phyloP scores from a whole-genome alignment of 768 basidiomycete genomes.

The Hericium alpestre region DNA sequence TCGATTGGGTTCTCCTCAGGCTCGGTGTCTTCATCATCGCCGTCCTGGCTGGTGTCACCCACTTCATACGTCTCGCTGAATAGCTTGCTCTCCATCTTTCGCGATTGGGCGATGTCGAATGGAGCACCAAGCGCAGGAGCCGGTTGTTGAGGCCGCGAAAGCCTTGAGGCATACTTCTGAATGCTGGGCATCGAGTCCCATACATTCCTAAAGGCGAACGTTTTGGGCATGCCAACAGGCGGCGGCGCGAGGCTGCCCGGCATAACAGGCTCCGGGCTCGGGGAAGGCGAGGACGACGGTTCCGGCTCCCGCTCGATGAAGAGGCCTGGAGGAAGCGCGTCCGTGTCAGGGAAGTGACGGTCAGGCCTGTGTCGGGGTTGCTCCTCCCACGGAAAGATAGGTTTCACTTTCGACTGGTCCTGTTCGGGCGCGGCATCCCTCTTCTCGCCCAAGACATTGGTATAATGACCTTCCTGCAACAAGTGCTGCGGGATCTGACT shows the following conservation, averaged over 20 bases:
- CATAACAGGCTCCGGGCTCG: conserved; percentile 12
- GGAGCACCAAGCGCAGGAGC: conserved; percentile 35
- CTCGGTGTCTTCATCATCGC: conserved; percentile 58
- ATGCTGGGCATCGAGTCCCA: conserved; percentile 82
- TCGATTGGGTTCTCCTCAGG: conserved; percentile 25
- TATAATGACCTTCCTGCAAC: conserved; percentile 67
- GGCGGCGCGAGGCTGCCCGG: conserved; percentile 22
- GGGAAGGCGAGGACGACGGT: conserved; percentile 11
- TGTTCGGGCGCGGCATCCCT: conserved; percentile 46
- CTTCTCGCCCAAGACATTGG: conserved; percentile 38
- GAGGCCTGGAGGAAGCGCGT: conserved; percentile 15
- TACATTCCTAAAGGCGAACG: conserved; percentile 63
- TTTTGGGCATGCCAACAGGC: conserved; percentile 38
- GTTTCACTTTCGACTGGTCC: conserved; percentile 60
- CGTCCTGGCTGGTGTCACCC: conserved; percentile 70
- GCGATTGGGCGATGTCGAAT: conserved; percentile 32
- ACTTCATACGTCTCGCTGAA: conserved; percentile 40
- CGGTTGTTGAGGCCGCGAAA: conserved; percentile 39
- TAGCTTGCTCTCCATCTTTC: conserved; percentile 22
- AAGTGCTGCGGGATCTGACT: conserved; percentile 57
- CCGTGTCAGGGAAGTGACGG: conserved; percentile 48
- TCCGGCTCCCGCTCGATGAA: conserved; percentile 4
- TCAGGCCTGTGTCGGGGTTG: conserved; percentile 53
- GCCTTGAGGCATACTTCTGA: conserved; percentile 57
- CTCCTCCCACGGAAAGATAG: conserved; percentile 94